phyloP scores from a whole-genome alignment of 202 grass and related monocot species.

The Elaeis oleifera region DNA sequence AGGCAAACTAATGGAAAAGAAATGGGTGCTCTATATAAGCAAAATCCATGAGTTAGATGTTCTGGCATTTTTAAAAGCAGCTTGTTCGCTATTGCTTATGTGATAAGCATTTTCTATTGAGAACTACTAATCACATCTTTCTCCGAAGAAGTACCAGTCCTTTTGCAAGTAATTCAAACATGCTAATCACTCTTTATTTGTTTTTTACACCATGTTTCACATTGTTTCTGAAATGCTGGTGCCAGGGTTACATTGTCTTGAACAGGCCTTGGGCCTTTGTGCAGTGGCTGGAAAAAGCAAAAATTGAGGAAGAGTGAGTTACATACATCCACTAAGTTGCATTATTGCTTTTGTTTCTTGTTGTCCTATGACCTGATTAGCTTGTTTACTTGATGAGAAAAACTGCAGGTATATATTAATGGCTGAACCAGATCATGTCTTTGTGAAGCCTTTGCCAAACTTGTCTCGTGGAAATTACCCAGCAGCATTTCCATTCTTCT shows the following conservation, averaged over 20 bases:
- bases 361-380: too few relatives aligned
- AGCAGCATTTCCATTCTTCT: slow-evolving; percentile 84
- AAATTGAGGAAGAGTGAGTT: slow-evolving; percentile 82
- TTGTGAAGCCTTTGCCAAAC: slow-evolving; percentile 86
- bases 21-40: too few relatives aligned
- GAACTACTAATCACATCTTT: too few relatives aligned
- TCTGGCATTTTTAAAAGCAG: too few relatives aligned
- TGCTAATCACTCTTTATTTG: not conserved
- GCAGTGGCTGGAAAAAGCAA: slow-evolving; percentile 80
- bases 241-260: slow-evolving; percentile 90
- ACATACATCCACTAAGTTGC: too few relatives aligned
- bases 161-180: not conserved
- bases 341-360: too few relatives aligned
- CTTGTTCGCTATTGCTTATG: too few relatives aligned
- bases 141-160: not conserved
- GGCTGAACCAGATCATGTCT: slow-evolving; percentile 94
- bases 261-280: slow-evolving; percentile 99
- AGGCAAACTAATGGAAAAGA: too few relatives aligned
- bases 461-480: slow-evolving; percentile 53
- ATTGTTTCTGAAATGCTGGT: slow-evolving; percentile 23
- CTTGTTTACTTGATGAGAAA: not conserved
- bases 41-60: too few relatives aligned
- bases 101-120: too few relatives aligned
- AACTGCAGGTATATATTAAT: slow-evolving; percentile 83
- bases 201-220: slow-evolving; percentile 1